Percentiles rank a stretch among this genome's conserved stretches.
Conservation (phyloP, 495 filamentous ascomycete species). For the Parmelia sp. region DNA sequence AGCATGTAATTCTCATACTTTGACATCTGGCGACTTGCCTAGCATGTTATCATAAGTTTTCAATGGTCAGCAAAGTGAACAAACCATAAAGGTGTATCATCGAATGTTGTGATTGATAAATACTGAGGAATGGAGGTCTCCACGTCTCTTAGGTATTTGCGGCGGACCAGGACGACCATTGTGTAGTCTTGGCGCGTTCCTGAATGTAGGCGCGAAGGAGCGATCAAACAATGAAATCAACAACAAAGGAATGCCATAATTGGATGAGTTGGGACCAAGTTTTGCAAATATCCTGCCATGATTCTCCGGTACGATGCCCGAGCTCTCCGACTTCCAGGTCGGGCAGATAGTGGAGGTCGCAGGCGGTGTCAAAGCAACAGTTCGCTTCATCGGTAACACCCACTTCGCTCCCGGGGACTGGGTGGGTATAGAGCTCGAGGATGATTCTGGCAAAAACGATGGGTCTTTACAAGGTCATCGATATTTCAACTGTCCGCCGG, state of each 20-base stretch:
- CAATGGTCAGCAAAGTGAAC: no score
- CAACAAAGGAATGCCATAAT: neutral
- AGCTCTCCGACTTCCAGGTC: conserved; percentile 34
- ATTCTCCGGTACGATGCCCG: conserved; percentile 22
- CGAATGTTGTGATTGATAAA: neutral
- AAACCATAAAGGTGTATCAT: no score
- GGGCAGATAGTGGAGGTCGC: conserved; percentile 62
- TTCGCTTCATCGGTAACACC: conserved; percentile 76
- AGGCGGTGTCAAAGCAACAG: conserved; percentile 67
- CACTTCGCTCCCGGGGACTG: conserved; percentile 76
- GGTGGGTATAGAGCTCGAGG: conserved; percentile 84
- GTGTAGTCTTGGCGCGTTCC: conserved; percentile 4
- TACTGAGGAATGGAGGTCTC: no score
- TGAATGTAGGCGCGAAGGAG: neutral
- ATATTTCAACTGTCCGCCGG: conserved; percentile 80
- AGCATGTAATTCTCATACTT: no score
- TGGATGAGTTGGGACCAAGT: neutral
- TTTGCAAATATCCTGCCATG: conserved; percentile 13
- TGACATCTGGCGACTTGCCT: no score
- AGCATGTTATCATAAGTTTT: no score
- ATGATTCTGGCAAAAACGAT: conserved; percentile 87
- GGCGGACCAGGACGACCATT: neutral
- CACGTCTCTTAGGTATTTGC: neutral
- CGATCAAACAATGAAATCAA: conserved; percentile 6
- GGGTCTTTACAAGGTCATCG: conserved; percentile 80